Percentiles rank a stretch among this genome's conserved stretches.
Evolutionary conservation across 257 asterid genomes (phyloP).

Genomic region (Forsythia viridissima): DNA sequence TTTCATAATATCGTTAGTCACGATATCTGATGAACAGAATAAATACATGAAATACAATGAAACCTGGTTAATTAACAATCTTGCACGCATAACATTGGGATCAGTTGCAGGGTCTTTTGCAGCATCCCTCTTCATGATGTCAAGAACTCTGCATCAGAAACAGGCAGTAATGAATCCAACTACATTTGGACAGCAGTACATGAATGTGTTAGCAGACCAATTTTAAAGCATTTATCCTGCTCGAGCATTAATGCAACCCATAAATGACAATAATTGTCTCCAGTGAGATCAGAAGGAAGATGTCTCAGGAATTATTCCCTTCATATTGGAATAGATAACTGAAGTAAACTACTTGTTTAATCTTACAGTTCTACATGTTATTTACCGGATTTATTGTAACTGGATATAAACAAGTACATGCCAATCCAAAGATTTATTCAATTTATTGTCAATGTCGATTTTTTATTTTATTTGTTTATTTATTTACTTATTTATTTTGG

Average conservation of each 20-base stretch:
- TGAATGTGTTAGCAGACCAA: conserved; percentile 1
- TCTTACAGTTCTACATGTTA: background rate
- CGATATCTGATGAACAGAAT: background rate
- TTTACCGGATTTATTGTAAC: background rate
- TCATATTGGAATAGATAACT: background rate
- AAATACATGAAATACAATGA: conserved; percentile 8
- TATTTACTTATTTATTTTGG: background rate
- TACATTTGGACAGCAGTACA: conserved; percentile 5
- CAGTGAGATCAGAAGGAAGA: background rate
- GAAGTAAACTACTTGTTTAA: background rate
- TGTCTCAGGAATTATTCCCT: background rate
- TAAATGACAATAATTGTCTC: background rate
- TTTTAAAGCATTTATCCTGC: background rate
- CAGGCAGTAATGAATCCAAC: conserved; percentile 12
- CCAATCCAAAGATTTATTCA: background rate
- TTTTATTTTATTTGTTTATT: background rate
- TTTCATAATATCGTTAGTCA: background rate
- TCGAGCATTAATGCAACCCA: background rate
- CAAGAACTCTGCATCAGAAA: conserved; percentile 71
- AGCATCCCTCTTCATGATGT: conserved; percentile 82
- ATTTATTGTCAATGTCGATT: background rate
- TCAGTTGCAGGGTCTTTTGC: conserved; percentile 70
- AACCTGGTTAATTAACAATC: conserved; percentile 82
- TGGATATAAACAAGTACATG: conserved; percentile 9
- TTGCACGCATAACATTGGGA: conserved; percentile 65